phyloP scores from a whole-genome alignment of 208 protist species.

The Acanthamoeba quina region DNA sequence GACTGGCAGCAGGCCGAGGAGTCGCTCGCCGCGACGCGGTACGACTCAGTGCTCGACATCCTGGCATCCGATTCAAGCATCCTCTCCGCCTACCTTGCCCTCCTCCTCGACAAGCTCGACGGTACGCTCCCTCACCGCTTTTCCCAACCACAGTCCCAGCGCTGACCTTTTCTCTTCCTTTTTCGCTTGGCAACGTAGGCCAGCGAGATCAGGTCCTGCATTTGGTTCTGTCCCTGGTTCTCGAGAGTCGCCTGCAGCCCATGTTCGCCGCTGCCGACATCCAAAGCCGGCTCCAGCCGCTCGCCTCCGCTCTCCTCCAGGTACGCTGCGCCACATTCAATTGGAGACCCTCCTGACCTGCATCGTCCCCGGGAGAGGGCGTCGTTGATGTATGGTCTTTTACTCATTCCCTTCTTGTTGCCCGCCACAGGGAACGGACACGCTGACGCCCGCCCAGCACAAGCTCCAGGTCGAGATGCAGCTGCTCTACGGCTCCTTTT shows the following conservation, averaged over 20 bases:
- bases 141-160: background rate
- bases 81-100: conserved; percentile 14
- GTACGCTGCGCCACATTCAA: background rate
- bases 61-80: background rate
- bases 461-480: conserved; percentile 50
- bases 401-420: background rate
- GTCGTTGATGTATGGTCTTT: background rate
- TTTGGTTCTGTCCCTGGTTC: background rate
- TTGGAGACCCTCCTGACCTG: no score
- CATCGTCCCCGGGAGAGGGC: background rate
- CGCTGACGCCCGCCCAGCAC: background rate
- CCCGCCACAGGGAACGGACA: background rate
- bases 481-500: conserved; percentile 31
- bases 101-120: background rate
- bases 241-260: background rate
- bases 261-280: background rate
- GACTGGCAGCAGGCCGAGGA: background rate
- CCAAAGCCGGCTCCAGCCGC: background rate
- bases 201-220: conserved; percentile 12
- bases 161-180: background rate
- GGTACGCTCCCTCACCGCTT: background rate
- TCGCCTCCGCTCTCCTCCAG: conserved; percentile 30
- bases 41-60: background rate
- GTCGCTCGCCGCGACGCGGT: background rate
- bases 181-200: background rate